Base-by-base conservation (phyloP, 441 rosid genomes). In the Viola pubescens region DNA sequence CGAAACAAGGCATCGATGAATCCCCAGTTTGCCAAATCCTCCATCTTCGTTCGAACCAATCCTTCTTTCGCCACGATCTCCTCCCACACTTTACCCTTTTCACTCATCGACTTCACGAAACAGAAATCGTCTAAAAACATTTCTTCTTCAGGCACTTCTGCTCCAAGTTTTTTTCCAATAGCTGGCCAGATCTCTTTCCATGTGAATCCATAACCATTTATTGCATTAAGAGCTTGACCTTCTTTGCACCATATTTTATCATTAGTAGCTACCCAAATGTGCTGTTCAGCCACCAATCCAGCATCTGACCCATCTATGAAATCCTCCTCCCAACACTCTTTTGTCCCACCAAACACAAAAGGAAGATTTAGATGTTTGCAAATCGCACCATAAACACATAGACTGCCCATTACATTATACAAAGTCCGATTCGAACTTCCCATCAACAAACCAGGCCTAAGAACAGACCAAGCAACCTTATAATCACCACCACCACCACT, bases 151-250 rank as follows among this genome's bases (percentile, higher is more conserved):
- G 73, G 75, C 58, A 81, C 81, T 69, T 64, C 48, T 4, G 79
- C 73, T 0, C 85, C 87, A 19, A 91, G 70, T 63, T 87, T 88
- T 56, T 75, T 68, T 38, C 77, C 96, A 0, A 91, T 60, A 0
- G 69, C 62, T 0, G 86, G 81, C 98, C 98, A 87, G 10, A 87
- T 76, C 80, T 87, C 89, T 75, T 80, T 83, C 96, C 96, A 91
- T 9, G 82, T 82, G 55, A 91, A 91, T 65, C 81, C 65, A 9
- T 73, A 53, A 0, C 98, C 96, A 41, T 89, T 89, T 42, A 85
- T 72, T 0, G 94, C 73, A 54, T 89, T 91, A 48, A 85, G 82
- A 0, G 94, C 87, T 59, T 85, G 77, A 14, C 95, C 95, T 45
- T 70, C 66, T 0, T 52, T 66, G 3, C 73, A 70, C 39, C 43